Evolutionary conservation across 2,329 filamentous ascomycete genomes (phyloP).

Genomic region (Nothophoma quercina): DNA sequence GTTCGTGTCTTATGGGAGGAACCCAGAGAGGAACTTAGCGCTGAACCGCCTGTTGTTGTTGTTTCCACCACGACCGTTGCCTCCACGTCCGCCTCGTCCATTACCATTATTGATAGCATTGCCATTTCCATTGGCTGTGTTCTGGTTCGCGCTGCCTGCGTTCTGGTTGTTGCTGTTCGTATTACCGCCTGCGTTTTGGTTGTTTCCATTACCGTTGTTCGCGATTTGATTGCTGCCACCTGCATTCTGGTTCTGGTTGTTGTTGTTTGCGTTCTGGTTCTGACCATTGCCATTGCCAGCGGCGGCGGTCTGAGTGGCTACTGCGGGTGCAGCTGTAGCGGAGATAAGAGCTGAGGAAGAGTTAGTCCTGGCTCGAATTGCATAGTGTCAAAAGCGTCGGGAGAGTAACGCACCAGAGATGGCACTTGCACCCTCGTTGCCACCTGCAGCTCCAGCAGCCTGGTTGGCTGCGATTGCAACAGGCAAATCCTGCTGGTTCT

Average conservation of each 20-base stretch:
- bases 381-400: not conserved
- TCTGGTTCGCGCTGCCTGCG: not conserved
- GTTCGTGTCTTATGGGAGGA: not conserved
- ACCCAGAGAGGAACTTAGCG: slow-evolving; percentile 11
- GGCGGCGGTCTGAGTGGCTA: slow-evolving; percentile 5
- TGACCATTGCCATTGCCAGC: slow-evolving; percentile 17
- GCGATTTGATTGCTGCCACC: not conserved
- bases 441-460: slow-evolving; percentile 50
- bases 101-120: slow-evolving; percentile 21
- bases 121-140: slow-evolving; percentile 9
- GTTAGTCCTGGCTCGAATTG: slow-evolving; percentile 14
- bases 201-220: not conserved
- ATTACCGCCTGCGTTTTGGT: not conserved
- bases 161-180: slow-evolving; percentile 11
- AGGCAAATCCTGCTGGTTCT: slow-evolving; percentile 61
- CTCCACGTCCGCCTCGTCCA: slow-evolving; percentile 7
- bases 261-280: slow-evolving; percentile 13
- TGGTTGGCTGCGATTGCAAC: slow-evolving; percentile 57
- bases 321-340: slow-evolving; percentile 14
- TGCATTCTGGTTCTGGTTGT: slow-evolving; percentile 6
- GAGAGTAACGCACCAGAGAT: slow-evolving; percentile 50
- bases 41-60: slow-evolving; percentile 13
- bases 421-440: slow-evolving; percentile 48
- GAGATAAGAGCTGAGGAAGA: slow-evolving; percentile 23
- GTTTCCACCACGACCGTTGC: slow-evolving; percentile 20